Percentiles rank a stretch among this genome's conserved stretches.
phyloP scores from a whole-genome alignment of 2,329 filamentous ascomycete species.

The Orbilia quercus region DNA sequence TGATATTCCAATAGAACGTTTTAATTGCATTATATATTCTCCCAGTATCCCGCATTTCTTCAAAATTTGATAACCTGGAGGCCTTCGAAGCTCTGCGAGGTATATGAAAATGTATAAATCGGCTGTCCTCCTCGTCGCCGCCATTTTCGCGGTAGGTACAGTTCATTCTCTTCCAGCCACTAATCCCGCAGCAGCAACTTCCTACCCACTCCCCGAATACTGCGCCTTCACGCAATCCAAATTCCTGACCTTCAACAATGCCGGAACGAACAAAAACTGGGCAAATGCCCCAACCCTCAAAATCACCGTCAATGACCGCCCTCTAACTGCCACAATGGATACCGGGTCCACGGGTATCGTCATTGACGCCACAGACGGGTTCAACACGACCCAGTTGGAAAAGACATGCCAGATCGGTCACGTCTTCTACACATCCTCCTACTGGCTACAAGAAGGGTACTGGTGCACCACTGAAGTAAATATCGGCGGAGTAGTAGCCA shows the following conservation, averaged over 20 bases:
- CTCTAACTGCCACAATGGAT: slow-evolving; percentile 28
- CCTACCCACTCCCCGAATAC: slow-evolving; percentile 24
- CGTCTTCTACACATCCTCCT: slow-evolving; percentile 44
- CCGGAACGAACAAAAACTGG: slow-evolving; percentile 33
- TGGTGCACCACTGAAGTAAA: slow-evolving; percentile 38
- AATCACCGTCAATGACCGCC: slow-evolving; percentile 22
- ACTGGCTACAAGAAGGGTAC: slow-evolving; percentile 44
- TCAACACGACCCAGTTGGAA: slow-evolving; percentile 18
- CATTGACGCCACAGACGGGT: slow-evolving; percentile 33
- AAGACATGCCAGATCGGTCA: slow-evolving; percentile 27
- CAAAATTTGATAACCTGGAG: too few relatives aligned
- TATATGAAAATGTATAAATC: slow-evolving; percentile 18
- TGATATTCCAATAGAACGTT: too few relatives aligned
- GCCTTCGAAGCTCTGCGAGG: neutral
- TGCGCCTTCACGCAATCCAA: slow-evolving; percentile 26
- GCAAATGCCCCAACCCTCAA: slow-evolving; percentile 10
- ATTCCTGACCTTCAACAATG: slow-evolving; percentile 35
- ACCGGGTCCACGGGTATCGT: slow-evolving; percentile 44
- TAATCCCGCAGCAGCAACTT: neutral
- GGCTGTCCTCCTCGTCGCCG: neutral
- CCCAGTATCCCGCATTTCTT: too few relatives aligned
- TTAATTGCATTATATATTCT: too few relatives aligned
- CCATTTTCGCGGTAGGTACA: neutral
- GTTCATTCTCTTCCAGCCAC: slow-evolving; percentile 9
- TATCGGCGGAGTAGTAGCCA: slow-evolving; percentile 21